These are phyloP conservation scores for Cyclostephanos tholiformis DNA, from an alignment of 108 stramenopile species.

Conservation along the genomic window DNA sequence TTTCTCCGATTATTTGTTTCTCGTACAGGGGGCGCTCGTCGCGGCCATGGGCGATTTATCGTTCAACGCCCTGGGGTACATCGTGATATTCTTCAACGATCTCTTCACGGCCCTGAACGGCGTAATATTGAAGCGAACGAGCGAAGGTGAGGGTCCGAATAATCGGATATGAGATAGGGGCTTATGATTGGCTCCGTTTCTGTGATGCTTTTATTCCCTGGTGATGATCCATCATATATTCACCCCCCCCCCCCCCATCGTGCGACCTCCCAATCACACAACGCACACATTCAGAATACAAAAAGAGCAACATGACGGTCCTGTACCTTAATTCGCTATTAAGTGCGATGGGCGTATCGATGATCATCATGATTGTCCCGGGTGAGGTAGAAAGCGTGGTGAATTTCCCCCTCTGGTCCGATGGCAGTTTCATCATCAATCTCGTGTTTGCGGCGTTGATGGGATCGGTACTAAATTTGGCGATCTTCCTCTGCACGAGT, in stretches of 20 bases:
- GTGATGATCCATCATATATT: no score
- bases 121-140: conserved; percentile 60
- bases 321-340: conserved; percentile 57
- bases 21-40: conserved; percentile 48
- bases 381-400: conserved; percentile 25
- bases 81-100: conserved; percentile 64
- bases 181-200: no score
- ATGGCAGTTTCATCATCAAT: conserved; percentile 36
- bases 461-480: conserved; percentile 67
- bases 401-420: conserved; percentile 22
- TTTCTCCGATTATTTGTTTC: not conserved
- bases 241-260: not conserved
- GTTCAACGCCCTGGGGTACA: conserved; percentile 62
- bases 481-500: conserved; percentile 71
- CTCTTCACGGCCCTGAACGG: conserved; percentile 69
- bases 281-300: conserved; percentile 20
- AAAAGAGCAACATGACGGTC: conserved; percentile 55
- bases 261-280: not conserved
- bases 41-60: conserved; percentile 67
- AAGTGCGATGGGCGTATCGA: conserved; percentile 33
- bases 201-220: no score
- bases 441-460: conserved; percentile 40
- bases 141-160: conserved; percentile 18
- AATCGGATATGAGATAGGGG: not conserved
- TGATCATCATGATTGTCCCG: conserved; percentile 26